Evolutionary conservation across 148 eudicot genomes (phyloP).

Genomic region (Silene conica): DNA sequence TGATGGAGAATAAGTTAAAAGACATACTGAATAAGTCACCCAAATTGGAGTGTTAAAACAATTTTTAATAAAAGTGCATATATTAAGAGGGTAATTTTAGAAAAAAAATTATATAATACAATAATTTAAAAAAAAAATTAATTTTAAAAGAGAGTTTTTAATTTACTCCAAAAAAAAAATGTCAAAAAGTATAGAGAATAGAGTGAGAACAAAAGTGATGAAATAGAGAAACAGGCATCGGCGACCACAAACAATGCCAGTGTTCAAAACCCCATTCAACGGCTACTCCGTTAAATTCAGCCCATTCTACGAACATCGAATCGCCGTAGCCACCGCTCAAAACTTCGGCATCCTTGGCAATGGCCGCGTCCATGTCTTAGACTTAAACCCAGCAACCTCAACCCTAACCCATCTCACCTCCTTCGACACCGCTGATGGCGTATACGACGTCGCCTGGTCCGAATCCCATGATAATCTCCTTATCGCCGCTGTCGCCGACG

Average conservation of each 20-base stretch:
- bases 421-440: constrained; percentile 95
- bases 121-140: no score
- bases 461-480: constrained; percentile 83
- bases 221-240: no score
- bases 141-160: no score
- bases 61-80: no score
- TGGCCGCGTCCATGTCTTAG: constrained; percentile 84
- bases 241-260: constrained; percentile 44
- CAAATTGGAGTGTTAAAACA: no score
- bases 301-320: constrained; percentile 78
- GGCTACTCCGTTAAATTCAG: constrained; percentile 97
- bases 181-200: no score
- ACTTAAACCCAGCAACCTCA: constrained; percentile 39
- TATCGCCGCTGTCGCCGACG: constrained; percentile 84
- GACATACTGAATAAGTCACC: no score
- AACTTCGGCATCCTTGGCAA: constrained; percentile 99
- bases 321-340: constrained; percentile 89
- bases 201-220: no score
- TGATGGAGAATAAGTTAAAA: no score
- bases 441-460: constrained; percentile 91
- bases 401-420: constrained; percentile 50
- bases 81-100: no score
- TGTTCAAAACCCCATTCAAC: constrained; percentile 77
- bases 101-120: no score
- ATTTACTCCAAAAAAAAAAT: no score